These are phyloP conservation scores for Hymenoscyphus fructigenus DNA, from an alignment of 2,329 filamentous ascomycete genomes.

Conservation along the genomic window DNA sequence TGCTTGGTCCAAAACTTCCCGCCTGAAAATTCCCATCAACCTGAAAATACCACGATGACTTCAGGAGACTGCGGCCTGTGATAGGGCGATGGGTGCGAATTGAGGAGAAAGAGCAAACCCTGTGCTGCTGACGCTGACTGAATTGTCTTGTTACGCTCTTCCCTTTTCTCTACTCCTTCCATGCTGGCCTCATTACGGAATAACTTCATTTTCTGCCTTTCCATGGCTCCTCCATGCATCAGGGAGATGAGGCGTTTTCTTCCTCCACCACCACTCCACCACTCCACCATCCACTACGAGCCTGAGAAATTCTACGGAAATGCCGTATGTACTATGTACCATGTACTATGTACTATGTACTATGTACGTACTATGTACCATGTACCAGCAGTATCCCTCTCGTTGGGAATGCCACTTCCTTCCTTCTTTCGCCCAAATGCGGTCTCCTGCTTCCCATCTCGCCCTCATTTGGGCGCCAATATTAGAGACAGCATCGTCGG, in stretches of 20 bases:
- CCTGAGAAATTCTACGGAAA: not conserved
- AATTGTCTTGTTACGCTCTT: too few species aligned
- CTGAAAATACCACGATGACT: not conserved
- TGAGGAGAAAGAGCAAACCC: too few species aligned
- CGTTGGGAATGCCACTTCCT: too few species aligned
- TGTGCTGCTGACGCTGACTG: too few species aligned
- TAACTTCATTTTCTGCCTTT: not conserved
- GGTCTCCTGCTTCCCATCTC: not conserved
- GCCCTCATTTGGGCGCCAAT: not conserved
- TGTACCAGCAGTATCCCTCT: not conserved
- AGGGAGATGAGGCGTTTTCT: not conserved
- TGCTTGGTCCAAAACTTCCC: not conserved
- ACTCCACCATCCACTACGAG: not conserved
- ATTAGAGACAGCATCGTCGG: not conserved
- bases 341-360: not conserved
- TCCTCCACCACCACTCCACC: not conserved
- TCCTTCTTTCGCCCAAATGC: not conserved
- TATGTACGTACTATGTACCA: too few species aligned
- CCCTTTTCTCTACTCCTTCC: too few species aligned
- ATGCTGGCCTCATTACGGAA: too few species aligned
- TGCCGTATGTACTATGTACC: not conserved
- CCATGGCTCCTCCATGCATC: not conserved
- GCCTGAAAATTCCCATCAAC: not conserved
- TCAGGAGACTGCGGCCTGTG: too few species aligned
- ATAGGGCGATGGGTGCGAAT: too few species aligned